These are phyloP conservation scores for Raddia guianensis DNA, from an alignment of 176 grass and related monocot genomes.

Conservation along the genomic window DNA sequence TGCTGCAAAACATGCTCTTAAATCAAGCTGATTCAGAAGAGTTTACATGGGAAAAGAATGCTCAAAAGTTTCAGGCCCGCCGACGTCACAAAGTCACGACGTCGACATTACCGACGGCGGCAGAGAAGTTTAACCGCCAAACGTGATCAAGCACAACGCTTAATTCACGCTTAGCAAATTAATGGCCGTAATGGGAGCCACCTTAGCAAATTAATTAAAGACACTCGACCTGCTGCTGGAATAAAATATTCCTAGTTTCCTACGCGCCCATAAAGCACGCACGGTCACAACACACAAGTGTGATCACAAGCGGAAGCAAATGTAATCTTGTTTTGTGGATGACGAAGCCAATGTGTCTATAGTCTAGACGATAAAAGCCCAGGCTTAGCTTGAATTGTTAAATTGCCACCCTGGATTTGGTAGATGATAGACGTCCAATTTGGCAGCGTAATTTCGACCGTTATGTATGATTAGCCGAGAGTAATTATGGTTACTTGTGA, in stretches of 20 bases:
- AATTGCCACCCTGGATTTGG: too few species aligned
- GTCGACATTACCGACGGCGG: neutral
- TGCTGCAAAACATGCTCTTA: too few species aligned
- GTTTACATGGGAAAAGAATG: neutral
- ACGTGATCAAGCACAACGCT: neutral
- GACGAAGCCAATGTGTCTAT: too few species aligned
- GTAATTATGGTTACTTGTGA: too few species aligned
- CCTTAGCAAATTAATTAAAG: neutral
- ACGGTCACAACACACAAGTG: neutral
- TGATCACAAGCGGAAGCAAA: too few species aligned
- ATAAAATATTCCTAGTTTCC: neutral
- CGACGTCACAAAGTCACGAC: neutral
- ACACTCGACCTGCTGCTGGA: neutral
- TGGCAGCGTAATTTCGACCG: too few species aligned
- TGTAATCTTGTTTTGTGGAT: too few species aligned
- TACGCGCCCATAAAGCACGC: neutral
- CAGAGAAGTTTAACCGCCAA: neutral
- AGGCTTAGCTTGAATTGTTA: too few species aligned
- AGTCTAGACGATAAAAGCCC: too few species aligned
- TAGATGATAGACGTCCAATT: too few species aligned
- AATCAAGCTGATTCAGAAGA: neutral
- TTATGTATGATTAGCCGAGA: too few species aligned
- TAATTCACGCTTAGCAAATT: neutral
- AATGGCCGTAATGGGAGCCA: neutral
- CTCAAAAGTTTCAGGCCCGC: neutral